Conservation (phyloP, 83 land plant genomes). For the Thuja plicata region DNA sequence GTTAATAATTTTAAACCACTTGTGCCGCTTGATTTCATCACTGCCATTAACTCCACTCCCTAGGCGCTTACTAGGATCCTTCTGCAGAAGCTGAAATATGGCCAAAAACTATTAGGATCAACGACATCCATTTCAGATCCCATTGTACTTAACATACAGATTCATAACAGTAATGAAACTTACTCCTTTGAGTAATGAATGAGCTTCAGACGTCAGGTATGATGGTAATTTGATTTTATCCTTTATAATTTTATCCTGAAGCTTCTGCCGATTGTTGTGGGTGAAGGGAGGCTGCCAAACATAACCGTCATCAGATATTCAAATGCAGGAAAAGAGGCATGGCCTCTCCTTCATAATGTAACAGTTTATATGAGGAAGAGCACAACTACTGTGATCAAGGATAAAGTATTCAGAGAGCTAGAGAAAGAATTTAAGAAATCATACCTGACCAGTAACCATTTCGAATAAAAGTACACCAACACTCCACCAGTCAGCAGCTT, state of each 20-base stretch:
- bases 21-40: conserved; percentile 88
- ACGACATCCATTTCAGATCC: background rate
- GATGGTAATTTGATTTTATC: conserved; percentile 90
- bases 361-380: background rate
- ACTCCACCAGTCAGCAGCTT: conserved; percentile 99
- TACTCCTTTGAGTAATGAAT: conserved; percentile 93
- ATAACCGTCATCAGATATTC: background rate
- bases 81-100: conserved; percentile 75
- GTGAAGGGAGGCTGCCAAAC: conserved; percentile 84
- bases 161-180: conserved; percentile 3
- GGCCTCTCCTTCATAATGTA: background rate
- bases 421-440: no score
- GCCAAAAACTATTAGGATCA: background rate
- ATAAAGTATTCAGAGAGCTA: background rate
- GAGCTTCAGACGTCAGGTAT: conserved; percentile 85
- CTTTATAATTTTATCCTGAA: conserved; percentile 87
- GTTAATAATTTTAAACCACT: conserved; percentile 93
- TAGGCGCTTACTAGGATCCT: conserved; percentile 85
- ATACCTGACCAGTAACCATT: conserved; percentile 96
- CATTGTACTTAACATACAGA: background rate
- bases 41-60: conserved; percentile 79
- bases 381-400: no score
- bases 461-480: conserved; percentile 92
- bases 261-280: conserved; percentile 70
- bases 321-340: background rate